A percentile compares a stretch with the other conserved stretches of the same genome.
These are phyloP conservation scores for Cyclaneusma minus DNA, from an alignment of 2,329 filamentous ascomycete species.

Conservation along the genomic window DNA sequence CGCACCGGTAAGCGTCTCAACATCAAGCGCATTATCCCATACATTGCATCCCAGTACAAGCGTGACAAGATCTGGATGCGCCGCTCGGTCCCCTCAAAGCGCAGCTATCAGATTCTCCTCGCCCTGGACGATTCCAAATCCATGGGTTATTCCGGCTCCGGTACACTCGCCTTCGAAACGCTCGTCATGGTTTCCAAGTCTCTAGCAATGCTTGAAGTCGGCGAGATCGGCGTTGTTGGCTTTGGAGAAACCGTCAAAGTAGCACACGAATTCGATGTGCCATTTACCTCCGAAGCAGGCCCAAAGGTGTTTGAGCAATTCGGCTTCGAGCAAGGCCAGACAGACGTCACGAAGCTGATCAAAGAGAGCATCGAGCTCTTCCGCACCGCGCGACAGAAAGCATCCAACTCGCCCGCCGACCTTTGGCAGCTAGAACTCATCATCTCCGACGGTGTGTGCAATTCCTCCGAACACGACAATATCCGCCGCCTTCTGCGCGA, in stretches of 20 bases:
- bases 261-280: conserved; percentile 70
- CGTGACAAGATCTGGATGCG: conserved; percentile 99
- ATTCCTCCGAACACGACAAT: conserved; percentile 61
- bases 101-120: conserved; percentile 92
- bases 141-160: conserved; percentile 71
- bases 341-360: conserved; percentile 70
- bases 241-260: conserved; percentile 77
- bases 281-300: conserved; percentile 69
- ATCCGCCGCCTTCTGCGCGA: conserved; percentile 73
- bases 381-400: conserved; percentile 48
- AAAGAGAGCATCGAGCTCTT: conserved; percentile 68
- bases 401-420: conserved; percentile 39
- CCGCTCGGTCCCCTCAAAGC: conserved; percentile 76
- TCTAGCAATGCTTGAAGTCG: conserved; percentile 84
- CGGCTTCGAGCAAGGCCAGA: conserved; percentile 70
- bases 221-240: conserved; percentile 79
- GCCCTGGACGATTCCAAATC: conserved; percentile 91
- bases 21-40: conserved; percentile 98
- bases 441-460: conserved; percentile 85
- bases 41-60: conserved; percentile 96
- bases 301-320: conserved; percentile 76
- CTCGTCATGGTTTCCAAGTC: conserved; percentile 80
- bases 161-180: conserved; percentile 78
- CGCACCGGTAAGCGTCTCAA: conserved; percentile 96
- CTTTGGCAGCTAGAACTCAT: conserved; percentile 93